Evolutionary conservation across 140 eudicot genomes (phyloP), one percentile per base, ranked within the genome.

Genomic region (Senecio squalidus): DNA sequence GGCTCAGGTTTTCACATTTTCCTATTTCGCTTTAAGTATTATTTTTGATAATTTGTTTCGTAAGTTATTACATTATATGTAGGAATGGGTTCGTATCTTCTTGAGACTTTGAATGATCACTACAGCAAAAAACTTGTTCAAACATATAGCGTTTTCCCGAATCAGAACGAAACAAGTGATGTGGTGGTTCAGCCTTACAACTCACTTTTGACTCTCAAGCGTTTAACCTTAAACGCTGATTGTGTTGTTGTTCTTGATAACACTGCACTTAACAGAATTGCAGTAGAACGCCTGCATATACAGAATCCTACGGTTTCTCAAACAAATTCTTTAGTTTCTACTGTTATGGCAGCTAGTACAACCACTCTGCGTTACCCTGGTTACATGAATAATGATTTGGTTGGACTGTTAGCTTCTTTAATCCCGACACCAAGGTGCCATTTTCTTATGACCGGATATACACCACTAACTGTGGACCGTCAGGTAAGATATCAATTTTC

Each of bases 261-360:
- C 73, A 89, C 97, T 44, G 93, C 97, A 53, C 84, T 89, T 14
- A 82, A 89, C 64, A 85, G 94, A 74, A 89, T 89, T 57, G 97
- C 97, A 26, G 95, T 85, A 16, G 97, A 89, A 64, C 82, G 97
- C 46, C 93, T 85, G 48, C 95, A 85, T 71, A 81, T 89, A 43
- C 26, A 79, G 29, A 89, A 80, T 80, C 95, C 97, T 34, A 82
- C 97, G 15, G 86, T 85, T 64, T 76, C 90, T 13, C 78, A 85
- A 72, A 89, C 94, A 55, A 89, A 85, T 68, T 85, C 95, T 41
- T 58, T 85, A 70, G 97, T 89, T 44, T 85, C 97, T 38, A 89
- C 95, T 67, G 95, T 89, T 23, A 89, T 89, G 97, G 82, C 95
- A 27, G 94, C 97, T 26, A 89, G 97, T 75, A 89, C 97, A 28